A percentile compares a stretch with the other conserved stretches of the same genome.
Conservation (phyloP, 2,329 filamentous ascomycete genomes). For the Chrysoporthe deuterocubensis region DNA sequence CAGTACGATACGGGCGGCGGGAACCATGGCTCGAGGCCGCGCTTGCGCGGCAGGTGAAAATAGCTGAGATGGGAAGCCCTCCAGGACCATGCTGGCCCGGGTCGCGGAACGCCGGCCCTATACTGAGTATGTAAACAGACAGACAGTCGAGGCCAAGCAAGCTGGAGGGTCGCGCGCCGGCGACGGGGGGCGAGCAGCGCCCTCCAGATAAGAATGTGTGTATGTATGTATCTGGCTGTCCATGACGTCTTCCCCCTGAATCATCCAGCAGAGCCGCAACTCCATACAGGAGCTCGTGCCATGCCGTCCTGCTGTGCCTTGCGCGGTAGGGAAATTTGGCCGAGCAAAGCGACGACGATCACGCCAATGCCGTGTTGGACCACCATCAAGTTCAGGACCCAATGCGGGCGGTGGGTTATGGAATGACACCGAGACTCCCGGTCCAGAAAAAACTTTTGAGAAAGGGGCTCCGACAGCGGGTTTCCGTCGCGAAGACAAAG, state of each 20-base stretch:
- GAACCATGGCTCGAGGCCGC: background rate
- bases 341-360: conserved; percentile 29
- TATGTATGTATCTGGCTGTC: background rate
- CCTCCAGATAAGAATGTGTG: background rate
- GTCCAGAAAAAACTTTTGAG: conserved; percentile 14
- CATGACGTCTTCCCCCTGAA: background rate
- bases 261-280: conserved; percentile 18
- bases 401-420: conserved; percentile 26
- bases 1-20: background rate
- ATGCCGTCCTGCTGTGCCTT: background rate
- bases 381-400: conserved; percentile 16
- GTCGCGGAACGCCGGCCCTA: conserved; percentile 18
- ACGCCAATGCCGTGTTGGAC: conserved; percentile 26
- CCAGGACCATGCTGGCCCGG: conserved; percentile 22
- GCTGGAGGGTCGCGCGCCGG: background rate
- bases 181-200: background rate
- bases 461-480: conserved; percentile 29
- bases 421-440: conserved; percentile 25
- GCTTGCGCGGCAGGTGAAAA: background rate
- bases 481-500: background rate
- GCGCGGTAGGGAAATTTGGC: conserved; percentile 15
- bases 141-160: background rate
- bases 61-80: conserved; percentile 10
- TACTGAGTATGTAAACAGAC: background rate
- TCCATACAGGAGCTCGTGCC: background rate